Evolutionary conservation across 768 basidiomycete species (phyloP), one percentile per base, ranked within the genome.

Genomic region (Russula virescens): DNA sequence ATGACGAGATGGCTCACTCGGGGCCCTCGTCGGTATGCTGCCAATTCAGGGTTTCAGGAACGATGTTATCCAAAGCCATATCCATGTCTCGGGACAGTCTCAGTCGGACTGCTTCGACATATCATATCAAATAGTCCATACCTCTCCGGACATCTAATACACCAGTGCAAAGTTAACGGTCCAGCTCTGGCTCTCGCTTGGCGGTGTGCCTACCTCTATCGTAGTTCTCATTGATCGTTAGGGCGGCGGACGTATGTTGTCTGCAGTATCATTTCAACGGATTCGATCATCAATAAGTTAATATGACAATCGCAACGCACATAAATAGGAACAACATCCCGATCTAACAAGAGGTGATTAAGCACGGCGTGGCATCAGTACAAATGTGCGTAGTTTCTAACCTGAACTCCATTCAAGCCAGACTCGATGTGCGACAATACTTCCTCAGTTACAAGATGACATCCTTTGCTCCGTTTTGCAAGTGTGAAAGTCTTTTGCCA

Each of bases 311-410:
- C 7, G 7, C 60, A 65, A 75, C 84, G 66, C 72, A 87, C 89
- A 96, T 91, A 76, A 93, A 93, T 40, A 97, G 82, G 73, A 88
- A 91, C 55, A 95, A 74, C 81, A 97, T 91, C 38, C 94, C 94
- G 67, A 87, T 81, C 87, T 94, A 59, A 16, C 2, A 3, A 16
- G 42, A 8, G 7, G 18, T 4, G 5, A 42, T 42, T 11, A 64
- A 60, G 21, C 26, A 26, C n/a, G 11, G 3, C 11, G 50, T 42
- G 48, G 55, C 49, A 26, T 21, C 25, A 45, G 34, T 31, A 42
- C 31, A 14, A 59, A 21, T 16, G 16, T 9, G 50, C 16, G 28
- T 34, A 49, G 66, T 74, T 59, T 65, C 69, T 14, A 46, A 83
- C 90, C 78, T 89, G 78, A 26, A 89, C 81, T 42, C 79, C 81